Evolutionary conservation across 192 early-diverging fungal genomes (phyloP).

Genomic region (Linnemannia exigua): DNA sequence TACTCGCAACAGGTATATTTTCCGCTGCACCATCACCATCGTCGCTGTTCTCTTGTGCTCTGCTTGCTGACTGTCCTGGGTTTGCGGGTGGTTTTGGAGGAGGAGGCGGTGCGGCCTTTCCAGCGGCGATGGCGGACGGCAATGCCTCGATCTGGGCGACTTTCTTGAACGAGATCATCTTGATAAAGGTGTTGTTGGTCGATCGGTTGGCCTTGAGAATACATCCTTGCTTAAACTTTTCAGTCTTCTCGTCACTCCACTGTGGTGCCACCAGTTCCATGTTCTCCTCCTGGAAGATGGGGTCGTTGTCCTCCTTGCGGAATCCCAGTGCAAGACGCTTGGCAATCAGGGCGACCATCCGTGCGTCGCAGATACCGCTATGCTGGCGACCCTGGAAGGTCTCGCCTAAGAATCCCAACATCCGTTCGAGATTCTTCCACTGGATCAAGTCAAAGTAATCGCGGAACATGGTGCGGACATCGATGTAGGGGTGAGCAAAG

Average conservation of each 20-base stretch:
- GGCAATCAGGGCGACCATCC: slow-evolving; percentile 83
- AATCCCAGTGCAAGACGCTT: slow-evolving; percentile 63
- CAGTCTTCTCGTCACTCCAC: slow-evolving; percentile 22
- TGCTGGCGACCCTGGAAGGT: slow-evolving; percentile 82
- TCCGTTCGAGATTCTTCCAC: slow-evolving; percentile 70
- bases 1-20: neutral
- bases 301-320: neutral
- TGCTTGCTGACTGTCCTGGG: neutral
- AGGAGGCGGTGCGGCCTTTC: neutral
- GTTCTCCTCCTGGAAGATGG: slow-evolving; percentile 30
- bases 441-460: slow-evolving; percentile 64
- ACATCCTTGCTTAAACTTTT: slow-evolving; percentile 31
- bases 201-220: slow-evolving; percentile 37
- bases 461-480: slow-evolving; percentile 72
- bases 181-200: slow-evolving; percentile 24
- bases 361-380: slow-evolving; percentile 86
- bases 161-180: slow-evolving; percentile 34
- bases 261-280: slow-evolving; percentile 7
- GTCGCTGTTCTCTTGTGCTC: neutral
- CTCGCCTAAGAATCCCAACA: slow-evolving; percentile 74
- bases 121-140: neutral
- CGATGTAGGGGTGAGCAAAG: slow-evolving; percentile 72
- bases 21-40: neutral
- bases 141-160: slow-evolving; percentile 19
- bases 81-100: neutral